Percentiles rank a stretch among this genome's conserved stretches.
phyloP scores from a whole-genome alignment of 148 eudicot genomes.

The Beta vulgaris region DNA sequence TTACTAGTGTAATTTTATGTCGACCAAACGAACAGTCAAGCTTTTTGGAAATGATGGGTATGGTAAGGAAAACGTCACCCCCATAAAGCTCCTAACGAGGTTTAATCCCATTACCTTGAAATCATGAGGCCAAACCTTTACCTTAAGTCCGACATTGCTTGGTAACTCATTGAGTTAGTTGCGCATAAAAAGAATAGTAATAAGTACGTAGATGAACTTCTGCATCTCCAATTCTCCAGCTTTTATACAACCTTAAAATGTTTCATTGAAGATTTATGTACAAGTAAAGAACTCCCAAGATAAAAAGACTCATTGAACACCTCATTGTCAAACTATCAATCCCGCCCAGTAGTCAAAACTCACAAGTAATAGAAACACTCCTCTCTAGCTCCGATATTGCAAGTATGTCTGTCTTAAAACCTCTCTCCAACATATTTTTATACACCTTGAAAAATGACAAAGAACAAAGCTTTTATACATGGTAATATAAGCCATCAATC shows the following conservation, averaged over 20 bases:
- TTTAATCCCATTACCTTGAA: too few relatives aligned
- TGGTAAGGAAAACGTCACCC: too few relatives aligned
- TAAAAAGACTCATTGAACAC: not conserved
- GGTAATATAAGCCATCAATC: slow-evolving; percentile 12
- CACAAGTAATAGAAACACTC: not conserved
- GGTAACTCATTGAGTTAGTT: not conserved
- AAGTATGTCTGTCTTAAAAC: not conserved
- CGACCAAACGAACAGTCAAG: too few relatives aligned
- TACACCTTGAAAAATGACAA: slow-evolving; percentile 10
- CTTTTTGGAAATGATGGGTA: too few relatives aligned
- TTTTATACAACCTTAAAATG: not conserved
- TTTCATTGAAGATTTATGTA: slow-evolving; percentile 1
- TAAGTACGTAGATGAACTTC: not conserved
- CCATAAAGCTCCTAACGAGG: too few relatives aligned
- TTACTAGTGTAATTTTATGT: too few relatives aligned
- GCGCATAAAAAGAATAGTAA: not conserved
- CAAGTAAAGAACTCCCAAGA: not conserved
- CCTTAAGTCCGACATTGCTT: too few relatives aligned
- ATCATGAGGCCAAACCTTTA: too few relatives aligned
- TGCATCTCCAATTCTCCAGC: not conserved
- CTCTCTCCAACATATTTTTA: not conserved
- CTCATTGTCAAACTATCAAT: not conserved
- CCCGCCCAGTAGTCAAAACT: not conserved
- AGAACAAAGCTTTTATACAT: not conserved
- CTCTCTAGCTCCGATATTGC: not conserved